Base-by-base conservation (phyloP, 2,329 filamentous ascomycete species). In the Fusarium sp. region DNA sequence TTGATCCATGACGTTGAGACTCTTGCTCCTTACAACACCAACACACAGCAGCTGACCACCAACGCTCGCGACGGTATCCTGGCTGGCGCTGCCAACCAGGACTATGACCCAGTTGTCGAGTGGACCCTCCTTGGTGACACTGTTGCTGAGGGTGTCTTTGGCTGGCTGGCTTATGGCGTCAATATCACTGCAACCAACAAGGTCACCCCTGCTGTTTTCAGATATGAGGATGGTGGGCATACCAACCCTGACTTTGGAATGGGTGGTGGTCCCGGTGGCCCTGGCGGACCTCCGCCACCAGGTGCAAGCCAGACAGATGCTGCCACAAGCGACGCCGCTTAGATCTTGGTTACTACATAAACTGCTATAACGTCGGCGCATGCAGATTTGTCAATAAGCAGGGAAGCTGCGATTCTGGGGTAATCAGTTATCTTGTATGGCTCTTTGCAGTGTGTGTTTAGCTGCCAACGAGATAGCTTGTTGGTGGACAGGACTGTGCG, bases 81-180 rank as follows among this genome's bases (percentile, higher is more conserved):
- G 1, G 56, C 35, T 4, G 2, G 43, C 25, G 88, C 83, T 6
- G 77, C 72, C 33, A 90, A 90, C 73, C 78, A 77, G 4, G 79
- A 85, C 0, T 88, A 90, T 41, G 85, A 88, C 64, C 88, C 88
- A 0, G 77, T 89, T 63, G 78, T 88, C 56, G 82, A 88, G 71
- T 89, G 88, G 67, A 82, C 85, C 9, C 79, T 84, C 10, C 80
- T 90, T 7, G 86, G 87, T 3, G 83, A 88, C 33, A 76, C 77
- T 15, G 68, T 86, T 8, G 65, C 71, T 0, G 84, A 88, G 35
- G 86, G 86, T 13, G 64, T 88, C 39, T 80, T 88, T 44, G 84
- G 80, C 4, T 88, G 85, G 86, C 81, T 88, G 48, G 79, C 82
- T 3, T 77, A 87, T 39, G 85, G 82, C 2, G 80, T 88, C 32